These are phyloP conservation scores for Tephrocybe sp. DNA, from an alignment of 768 basidiomycete genomes.

Conservation along the genomic window DNA sequence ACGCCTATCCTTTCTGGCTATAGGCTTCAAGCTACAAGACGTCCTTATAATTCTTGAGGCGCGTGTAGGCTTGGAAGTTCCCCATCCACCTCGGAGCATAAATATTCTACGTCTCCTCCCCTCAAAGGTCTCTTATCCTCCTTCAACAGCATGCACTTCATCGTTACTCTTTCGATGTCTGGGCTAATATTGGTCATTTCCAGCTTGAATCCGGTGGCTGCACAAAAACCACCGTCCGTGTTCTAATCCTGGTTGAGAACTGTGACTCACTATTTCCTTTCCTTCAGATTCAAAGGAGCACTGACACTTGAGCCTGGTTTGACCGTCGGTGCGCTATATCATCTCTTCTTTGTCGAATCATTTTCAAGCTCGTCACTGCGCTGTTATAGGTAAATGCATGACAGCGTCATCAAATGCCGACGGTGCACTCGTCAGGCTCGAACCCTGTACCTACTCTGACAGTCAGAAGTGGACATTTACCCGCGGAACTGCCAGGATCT, in stretches of 20 bases:
- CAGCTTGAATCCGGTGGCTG: no score
- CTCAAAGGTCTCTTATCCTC: no score
- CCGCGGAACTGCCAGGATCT: slow-evolving; percentile 38
- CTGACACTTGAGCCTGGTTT: slow-evolving; percentile 43
- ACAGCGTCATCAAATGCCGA: slow-evolving; percentile 47
- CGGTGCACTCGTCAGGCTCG: slow-evolving; percentile 44
- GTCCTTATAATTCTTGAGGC: background rate
- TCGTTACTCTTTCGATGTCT: no score
- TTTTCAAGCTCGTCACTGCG: background rate
- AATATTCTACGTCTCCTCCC: no score
- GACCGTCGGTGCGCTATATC: slow-evolving; percentile 29
- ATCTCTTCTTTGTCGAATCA: background rate
- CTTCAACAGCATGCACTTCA: no score
- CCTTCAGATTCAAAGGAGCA: slow-evolving; percentile 35
- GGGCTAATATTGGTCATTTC: no score
- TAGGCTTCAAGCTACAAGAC: background rate
- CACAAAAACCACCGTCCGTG: no score
- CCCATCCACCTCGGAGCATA: no score
- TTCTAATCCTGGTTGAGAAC: no score
- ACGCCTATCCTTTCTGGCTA: no score
- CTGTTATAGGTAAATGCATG: slow-evolving; percentile 41
- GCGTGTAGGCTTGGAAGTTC: no score
- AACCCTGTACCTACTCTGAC: slow-evolving; percentile 39
- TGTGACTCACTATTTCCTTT: no score
- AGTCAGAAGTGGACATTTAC: slow-evolving; percentile 48